These are phyloP conservation scores for Tricholoma hemisulphureum DNA, from an alignment of 768 basidiomycete species.

Conservation along the genomic window DNA sequence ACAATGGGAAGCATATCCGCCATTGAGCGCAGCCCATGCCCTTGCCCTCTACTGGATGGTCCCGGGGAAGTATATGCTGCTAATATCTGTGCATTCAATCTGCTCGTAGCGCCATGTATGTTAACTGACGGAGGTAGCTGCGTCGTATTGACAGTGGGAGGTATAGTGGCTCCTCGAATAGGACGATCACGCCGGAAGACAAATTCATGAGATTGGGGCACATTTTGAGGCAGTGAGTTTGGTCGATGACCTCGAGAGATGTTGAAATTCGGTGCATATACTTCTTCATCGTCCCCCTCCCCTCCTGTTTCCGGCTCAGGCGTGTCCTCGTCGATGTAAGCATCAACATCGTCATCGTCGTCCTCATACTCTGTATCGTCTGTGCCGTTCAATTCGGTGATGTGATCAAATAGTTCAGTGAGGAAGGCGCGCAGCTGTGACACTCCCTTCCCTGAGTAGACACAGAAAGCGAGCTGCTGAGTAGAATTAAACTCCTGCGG, in stretches of 20 bases:
- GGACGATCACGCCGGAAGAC: constrained; percentile 35
- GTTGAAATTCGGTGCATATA: constrained; percentile 25
- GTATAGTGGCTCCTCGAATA: constrained; percentile 24
- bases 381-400: constrained; percentile 68
- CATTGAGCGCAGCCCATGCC: constrained; percentile 30
- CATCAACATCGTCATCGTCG: constrained; percentile 53
- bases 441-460: constrained; percentile 93
- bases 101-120: constrained; percentile 32
- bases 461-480: constrained; percentile 90
- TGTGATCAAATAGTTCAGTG: constrained; percentile 70
- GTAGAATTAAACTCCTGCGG: constrained; percentile 85
- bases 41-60: constrained; percentile 40
- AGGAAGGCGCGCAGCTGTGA: constrained; percentile 77
- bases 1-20: constrained; percentile 58
- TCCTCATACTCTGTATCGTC: constrained; percentile 71
- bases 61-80: constrained; percentile 29
- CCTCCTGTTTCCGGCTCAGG: constrained; percentile 41
- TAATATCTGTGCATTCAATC: constrained; percentile 37
- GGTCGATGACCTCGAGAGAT: constrained; percentile 19
- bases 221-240: constrained; percentile 14
- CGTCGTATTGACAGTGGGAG: constrained; percentile 11
- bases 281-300: constrained; percentile 34
- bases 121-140: constrained; percentile 29
- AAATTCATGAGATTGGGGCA: constrained; percentile 33
- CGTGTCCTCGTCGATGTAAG: constrained; percentile 47